Evolutionary conservation across 23 red algal genomes (phyloP), one percentile per base, ranked within the genome.

Genomic region (Agarophyton chilense): DNA sequence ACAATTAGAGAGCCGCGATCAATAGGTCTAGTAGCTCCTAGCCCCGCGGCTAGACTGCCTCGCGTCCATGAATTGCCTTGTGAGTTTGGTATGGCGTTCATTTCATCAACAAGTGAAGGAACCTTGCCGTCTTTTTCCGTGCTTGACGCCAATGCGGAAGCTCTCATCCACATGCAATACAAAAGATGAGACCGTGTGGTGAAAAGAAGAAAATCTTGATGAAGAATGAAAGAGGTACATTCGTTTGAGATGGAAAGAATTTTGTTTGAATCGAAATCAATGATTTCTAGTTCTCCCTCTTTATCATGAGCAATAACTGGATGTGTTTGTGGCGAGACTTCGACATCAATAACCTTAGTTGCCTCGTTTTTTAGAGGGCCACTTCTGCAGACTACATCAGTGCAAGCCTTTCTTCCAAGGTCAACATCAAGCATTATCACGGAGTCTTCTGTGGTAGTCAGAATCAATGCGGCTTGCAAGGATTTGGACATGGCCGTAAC

Each of bases 1-100:
- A 97, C 66, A 11, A 97, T 66, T 11, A 93, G 44, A 21, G 94
- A 92, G 21, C 89, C 89, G 9, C 94, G 89, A 71, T 97, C 94
- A 75, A 97, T 81, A 10, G 89, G 93, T 66, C 84, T 54, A 13
- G 54, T 88, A 19, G 81, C 74, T 18, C 83, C 92, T 29, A 61
- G 54, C 13, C 75, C 81, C 16, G 14, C 81, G 10, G 71, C 64
- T 34, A 85, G 29, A 14, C 54, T 17, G 12, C 29, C 34, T 1
- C 52, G 39, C n/a, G 65, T 12, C 50, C 29, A 34, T 18, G 55
- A 29, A 22, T 68, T 8, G 5, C 29, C 60, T 29, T 71, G 63
- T n/a, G 71, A 25, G 21, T 66, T 58, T 11, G 29, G 16, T 9
- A 56, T 49, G 39, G 31, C 36, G 52, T 61, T 32, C 35, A 94